phyloP scores from a whole-genome alignment of 352 stramenopile genomes.

The Phytopythium oedochilum region DNA sequence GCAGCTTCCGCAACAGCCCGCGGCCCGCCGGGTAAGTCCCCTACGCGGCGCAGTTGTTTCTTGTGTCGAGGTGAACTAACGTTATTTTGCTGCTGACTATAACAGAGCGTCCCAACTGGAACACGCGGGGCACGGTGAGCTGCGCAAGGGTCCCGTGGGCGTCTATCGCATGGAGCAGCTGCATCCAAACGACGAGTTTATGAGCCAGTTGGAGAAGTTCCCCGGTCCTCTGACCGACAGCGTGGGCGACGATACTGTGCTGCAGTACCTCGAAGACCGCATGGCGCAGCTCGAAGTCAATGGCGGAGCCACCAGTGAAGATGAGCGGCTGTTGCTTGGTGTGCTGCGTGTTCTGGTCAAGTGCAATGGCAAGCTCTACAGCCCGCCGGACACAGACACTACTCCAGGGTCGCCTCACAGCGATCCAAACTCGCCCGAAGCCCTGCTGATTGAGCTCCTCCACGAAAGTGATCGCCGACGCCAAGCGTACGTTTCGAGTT shows the following conservation, averaged over 20 bases:
- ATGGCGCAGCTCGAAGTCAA: conserved; percentile 30
- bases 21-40: conserved; percentile 46
- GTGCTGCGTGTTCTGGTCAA: conserved; percentile 73
- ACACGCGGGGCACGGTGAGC: conserved; percentile 43
- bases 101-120: conserved; percentile 49
- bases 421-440: conserved; percentile 58
- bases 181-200: conserved; percentile 61
- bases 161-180: conserved; percentile 81
- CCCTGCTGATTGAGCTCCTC: conserved; percentile 58
- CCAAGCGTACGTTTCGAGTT: conserved; percentile 23
- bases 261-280: conserved; percentile 62
- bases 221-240: conserved; percentile 69
- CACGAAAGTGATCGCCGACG: conserved; percentile 65
- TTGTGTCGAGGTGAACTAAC: background rate
- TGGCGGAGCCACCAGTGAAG: conserved; percentile 33
- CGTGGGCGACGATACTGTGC: conserved; percentile 50
- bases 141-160: conserved; percentile 76
- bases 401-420: conserved; percentile 21
- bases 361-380: conserved; percentile 68
- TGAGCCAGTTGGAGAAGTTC: conserved; percentile 70
- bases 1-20: conserved; percentile 59
- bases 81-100: background rate
- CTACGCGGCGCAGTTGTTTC: too few species aligned
- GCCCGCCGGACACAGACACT: conserved; percentile 17
- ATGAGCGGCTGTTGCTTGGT: conserved; percentile 63